Conservation (phyloP, 129 eudicot genomes). For the Chrysanthemum lavandulifolium region DNA sequence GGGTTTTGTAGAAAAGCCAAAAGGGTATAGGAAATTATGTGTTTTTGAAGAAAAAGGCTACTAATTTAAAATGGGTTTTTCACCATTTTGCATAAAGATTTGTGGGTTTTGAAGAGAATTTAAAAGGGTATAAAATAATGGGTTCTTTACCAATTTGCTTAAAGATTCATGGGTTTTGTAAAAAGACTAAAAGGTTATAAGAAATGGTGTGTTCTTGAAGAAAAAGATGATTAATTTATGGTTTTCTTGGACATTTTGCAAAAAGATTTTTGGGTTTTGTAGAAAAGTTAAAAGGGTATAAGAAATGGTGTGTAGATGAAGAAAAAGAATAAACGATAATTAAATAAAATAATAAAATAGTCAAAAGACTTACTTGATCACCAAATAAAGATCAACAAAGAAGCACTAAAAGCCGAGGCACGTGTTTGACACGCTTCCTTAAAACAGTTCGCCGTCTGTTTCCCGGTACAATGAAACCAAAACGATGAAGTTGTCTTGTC, state of each 20-base stretch:
- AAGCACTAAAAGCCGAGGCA: no score
- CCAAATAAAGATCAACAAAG: no score
- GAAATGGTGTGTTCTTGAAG: conserved; percentile 26
- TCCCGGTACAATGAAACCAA: no score
- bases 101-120: not conserved
- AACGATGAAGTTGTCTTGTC: no score
- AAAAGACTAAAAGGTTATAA: not conserved
- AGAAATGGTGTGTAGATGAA: conserved; percentile 25
- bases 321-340: no score
- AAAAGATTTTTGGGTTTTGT: not conserved
- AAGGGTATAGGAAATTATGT: conserved; percentile 31
- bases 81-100: not conserved
- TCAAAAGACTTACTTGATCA: no score
- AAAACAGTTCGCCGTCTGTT: no score
- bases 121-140: conserved; percentile 27
- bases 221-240: conserved; percentile 22
- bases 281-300: not conserved
- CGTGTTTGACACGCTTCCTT: no score
- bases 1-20: not conserved
- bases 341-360: no score
- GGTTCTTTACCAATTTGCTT: conserved; percentile 42
- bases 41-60: conserved; percentile 12
- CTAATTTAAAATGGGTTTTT: not conserved
- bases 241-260: no score
- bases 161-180: conserved; percentile 16